Evolutionary conservation across 169 alveolate genomes (phyloP), one percentile per base, ranked within the genome.

Genomic region (Plasmodium blacklocki): DNA sequence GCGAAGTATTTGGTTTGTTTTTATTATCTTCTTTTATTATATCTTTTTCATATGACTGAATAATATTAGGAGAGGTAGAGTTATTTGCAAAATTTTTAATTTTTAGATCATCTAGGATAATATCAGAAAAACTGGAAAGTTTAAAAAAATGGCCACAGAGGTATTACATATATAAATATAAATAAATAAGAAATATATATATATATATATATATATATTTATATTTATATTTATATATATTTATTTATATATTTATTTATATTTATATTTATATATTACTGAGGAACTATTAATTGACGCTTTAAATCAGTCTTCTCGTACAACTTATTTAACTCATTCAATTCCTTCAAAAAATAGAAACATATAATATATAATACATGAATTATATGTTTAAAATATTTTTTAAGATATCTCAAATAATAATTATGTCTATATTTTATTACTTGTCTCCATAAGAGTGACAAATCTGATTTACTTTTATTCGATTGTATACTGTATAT

Each of bases 401-500:
- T n/a, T 12, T 56, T 56, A 8, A 56, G 11, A 15, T 56, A 56
- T 56, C 45, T 5, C 9, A 56, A 15, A 56, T 56, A 56, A 56
- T 56, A 1, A 6, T 15, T 56, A 56, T 12, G 19, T 15, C 18
- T 56, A n/a, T 56, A 15, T 56, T 56, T 56, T 5, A 56, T 49
- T 56, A 56, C 87, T 73, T 73, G 72, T 19, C 32, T 73, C 87
- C 87, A 73, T n/a, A 73, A 56, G 15, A 59, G 11, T 3, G 70
- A 39, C 4, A 59, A 32, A 59, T 73, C 59, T 6, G 59, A 2
- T 73, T 14, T 39, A 58, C 11, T 73, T 32, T 56, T 58, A n/a
- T 73, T 73, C 18, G 87, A 56, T 73, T 73, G 70, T 73, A 73
- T 15, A 23, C 87, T 73, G 45, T 73, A 73, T 15, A 73, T 26